A percentile compares a stretch with the other conserved stretches of the same genome.
These are phyloP conservation scores for Lecanicillium sp. DNA, from an alignment of 2,329 filamentous ascomycete genomes.

Conservation along the genomic window DNA sequence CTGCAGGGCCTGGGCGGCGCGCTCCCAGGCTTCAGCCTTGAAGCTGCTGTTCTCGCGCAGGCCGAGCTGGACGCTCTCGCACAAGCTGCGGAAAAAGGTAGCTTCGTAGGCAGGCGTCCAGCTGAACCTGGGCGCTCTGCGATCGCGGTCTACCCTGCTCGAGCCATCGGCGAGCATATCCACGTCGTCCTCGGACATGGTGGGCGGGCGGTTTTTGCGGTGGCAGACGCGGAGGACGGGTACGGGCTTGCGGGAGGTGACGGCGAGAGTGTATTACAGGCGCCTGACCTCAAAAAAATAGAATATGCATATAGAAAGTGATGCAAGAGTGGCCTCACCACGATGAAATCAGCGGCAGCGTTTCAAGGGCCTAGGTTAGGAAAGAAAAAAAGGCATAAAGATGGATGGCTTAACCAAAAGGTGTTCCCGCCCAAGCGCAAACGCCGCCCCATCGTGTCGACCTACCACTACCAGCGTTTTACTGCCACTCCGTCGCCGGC, in stretches of 20 bases:
- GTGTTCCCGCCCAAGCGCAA: no score
- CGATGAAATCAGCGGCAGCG: no score
- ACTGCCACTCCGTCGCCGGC: no score
- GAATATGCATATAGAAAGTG: no score
- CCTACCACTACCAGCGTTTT: no score
- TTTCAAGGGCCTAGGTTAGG: no score
- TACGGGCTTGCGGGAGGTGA: not conserved
- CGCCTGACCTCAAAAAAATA: no score
- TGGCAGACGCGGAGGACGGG: not conserved
- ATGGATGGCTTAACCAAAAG: no score
- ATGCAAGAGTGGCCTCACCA: no score
- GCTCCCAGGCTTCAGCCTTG: conserved; percentile 53
- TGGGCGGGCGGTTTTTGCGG: not conserved
- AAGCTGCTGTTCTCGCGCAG: conserved; percentile 51
- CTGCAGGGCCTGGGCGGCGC: conserved; percentile 44
- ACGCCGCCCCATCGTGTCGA: no score
- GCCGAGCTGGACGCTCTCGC: conserved; percentile 49
- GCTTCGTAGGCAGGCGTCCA: conserved; percentile 51
- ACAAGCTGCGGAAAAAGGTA: conserved; percentile 53
- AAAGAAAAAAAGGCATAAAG: no score
- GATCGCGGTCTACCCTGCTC: conserved; percentile 27
- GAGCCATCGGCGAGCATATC: conserved; percentile 26
- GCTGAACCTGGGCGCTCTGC: conserved; percentile 45
- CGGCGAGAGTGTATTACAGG: no score
- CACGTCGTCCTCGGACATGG: conserved; percentile 31